Conservation (phyloP, 2,329 filamentous ascomycete species). For the Cytospora piceicola region DNA sequence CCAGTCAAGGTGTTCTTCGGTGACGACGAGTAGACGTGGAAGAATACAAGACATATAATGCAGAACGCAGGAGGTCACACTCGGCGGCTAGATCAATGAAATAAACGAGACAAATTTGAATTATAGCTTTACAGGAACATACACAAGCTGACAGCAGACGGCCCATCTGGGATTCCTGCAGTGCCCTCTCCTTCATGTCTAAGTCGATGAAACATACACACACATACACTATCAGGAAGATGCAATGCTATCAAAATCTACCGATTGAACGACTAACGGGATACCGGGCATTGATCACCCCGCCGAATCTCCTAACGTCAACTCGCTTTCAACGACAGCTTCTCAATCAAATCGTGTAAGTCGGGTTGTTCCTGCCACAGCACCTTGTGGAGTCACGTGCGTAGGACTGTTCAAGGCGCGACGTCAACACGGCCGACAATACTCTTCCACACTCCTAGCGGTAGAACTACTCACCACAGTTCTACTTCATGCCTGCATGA, state of each 20-base stretch:
- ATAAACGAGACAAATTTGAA: background rate
- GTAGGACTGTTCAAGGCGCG: background rate
- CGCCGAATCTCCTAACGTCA: too few relatives aligned
- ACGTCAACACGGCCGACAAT: background rate
- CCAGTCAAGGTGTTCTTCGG: slow-evolving; percentile 82
- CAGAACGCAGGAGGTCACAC: background rate
- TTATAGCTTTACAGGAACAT: background rate
- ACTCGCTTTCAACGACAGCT: background rate
- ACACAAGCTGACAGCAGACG: too few relatives aligned
- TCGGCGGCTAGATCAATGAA: background rate
- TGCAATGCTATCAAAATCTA: too few relatives aligned
- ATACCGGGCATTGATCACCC: too few relatives aligned
- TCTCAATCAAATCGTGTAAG: background rate
- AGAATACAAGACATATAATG: background rate
- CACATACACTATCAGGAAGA: too few relatives aligned
- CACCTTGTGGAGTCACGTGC: background rate
- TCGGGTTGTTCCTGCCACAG: slow-evolving; percentile 3
- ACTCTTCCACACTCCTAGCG: background rate
- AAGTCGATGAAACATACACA: too few relatives aligned
- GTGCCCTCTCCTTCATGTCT: too few relatives aligned
- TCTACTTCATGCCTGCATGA: background rate
- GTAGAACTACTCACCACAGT: background rate
- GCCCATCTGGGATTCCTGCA: too few relatives aligned
- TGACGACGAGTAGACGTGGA: slow-evolving; percentile 69
- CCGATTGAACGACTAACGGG: too few relatives aligned